Evolutionary conservation across 1,139 yeast genomes (phyloP).

Genomic region (Hemisphaericaspora xylofermentans): DNA sequence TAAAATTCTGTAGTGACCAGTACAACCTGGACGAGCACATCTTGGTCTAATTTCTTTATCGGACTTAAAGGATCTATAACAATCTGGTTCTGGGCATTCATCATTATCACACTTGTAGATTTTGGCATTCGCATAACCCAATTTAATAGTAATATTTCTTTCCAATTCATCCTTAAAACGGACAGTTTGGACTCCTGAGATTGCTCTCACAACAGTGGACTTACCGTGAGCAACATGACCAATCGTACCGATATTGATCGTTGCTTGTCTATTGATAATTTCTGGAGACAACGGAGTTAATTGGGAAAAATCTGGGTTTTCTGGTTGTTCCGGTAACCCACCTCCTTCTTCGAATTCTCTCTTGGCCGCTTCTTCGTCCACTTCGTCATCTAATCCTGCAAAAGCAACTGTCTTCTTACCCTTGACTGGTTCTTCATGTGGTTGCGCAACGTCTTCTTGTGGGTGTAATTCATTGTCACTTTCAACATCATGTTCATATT

Average conservation of each 20-base stretch:
- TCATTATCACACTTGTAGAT: conserved; percentile 90
- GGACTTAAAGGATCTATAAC: conserved; percentile 91
- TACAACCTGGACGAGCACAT: conserved; percentile 81
- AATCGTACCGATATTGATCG: conserved; percentile 97
- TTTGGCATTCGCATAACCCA: conserved; percentile 98
- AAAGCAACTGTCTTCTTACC: conserved; percentile 81
- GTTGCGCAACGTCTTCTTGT: conserved; percentile 27
- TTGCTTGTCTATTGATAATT: conserved; percentile 97
- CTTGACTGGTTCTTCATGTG: conserved; percentile 30
- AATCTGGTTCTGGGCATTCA: conserved; percentile 89
- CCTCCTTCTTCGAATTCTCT: conserved; percentile 97
- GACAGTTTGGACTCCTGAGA: conserved; percentile 98
- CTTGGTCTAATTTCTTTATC: conserved; percentile 94
- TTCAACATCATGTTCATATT: conserved; percentile 42
- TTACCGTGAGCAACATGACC: conserved; percentile 98
- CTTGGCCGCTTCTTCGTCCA: conserved; percentile 59
- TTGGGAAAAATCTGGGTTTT: conserved; percentile 72
- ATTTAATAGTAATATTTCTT: conserved; percentile 97
- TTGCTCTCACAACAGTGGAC: conserved; percentile 97
- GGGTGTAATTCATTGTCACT: conserved; percentile 53
- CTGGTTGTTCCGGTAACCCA: conserved; percentile 95
- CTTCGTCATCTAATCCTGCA: conserved; percentile 71
- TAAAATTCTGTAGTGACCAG: conserved; percentile 81
- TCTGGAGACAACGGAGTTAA: conserved; percentile 90
- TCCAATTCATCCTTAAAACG: conserved; percentile 98